Evolutionary conservation across 257 asterid species (phyloP), one percentile per base, ranked within the genome.

Genomic region (Solanum etuberosum): DNA sequence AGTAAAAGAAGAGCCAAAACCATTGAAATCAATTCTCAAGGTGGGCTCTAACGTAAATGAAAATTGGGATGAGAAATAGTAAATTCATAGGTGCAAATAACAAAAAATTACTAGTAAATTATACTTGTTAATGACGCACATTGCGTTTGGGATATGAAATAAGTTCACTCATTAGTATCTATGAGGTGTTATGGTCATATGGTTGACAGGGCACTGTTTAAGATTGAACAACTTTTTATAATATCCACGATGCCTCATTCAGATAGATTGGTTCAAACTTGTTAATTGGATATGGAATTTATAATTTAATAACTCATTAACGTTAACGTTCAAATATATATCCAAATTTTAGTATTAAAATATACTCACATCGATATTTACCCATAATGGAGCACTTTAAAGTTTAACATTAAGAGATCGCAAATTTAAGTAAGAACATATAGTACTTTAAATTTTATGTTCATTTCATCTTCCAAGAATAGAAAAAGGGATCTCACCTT

Each of bases 21-120:
- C 89, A 27, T 6, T 88, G 34, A 90, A 74, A 83, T 86, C 91
- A 25, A 90, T 90, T 88, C 84, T 90, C 48, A 90, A 88, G 88
- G 81, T 88, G 77, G 68, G 81, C 35, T 83, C 84, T 18, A 76
- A 65, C 51, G 29, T 37, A 32, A 63, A 38, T 76, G 70, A 83
- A 63, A 78, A 63, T 34, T 37, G 74, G 57, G 85, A 81, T 31
- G 68, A 46, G 68, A 81, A 81, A 27, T 9, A 81, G 68, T 20
- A 48, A 48, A 81, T 81, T 76, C 31, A 18, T 48, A 5, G 67
- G 68, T 48, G 85, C 46, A 38, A 37, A 23, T 0, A 27, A 13
- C 11, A 61, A 61, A 21, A 5, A 9, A 1, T 9, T 76, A 34
- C 16, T 13, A 76, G 15, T 42, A 42, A 77, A 42, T n/a, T 74